A percentile compares a stretch with the other conserved stretches of the same genome.
These are phyloP conservation scores for Fusarium solani-melongenae DNA, from an alignment of 2,329 filamentous ascomycete species.

Conservation along the genomic window DNA sequence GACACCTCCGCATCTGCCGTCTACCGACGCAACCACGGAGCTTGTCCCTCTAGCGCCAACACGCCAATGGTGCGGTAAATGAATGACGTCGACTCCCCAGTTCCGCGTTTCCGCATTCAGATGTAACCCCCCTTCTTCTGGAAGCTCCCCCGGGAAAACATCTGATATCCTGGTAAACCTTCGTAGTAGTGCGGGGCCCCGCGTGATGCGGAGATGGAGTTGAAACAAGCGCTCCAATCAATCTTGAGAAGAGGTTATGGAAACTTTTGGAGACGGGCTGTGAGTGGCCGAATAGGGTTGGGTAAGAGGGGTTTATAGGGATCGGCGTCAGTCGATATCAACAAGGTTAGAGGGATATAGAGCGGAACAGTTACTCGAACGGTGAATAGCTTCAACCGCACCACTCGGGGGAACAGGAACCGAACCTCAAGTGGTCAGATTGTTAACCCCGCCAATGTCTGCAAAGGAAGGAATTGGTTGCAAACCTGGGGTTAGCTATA, in stretches of 20 bases:
- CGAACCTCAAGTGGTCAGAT: background rate
- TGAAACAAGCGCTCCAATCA: conserved; percentile 1
- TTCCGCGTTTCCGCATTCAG: background rate
- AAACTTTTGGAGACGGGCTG: background rate
- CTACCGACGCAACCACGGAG: background rate
- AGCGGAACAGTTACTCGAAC: background rate
- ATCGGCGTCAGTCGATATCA: background rate
- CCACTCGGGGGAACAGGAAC: background rate
- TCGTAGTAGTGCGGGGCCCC: background rate
- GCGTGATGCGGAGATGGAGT: background rate
- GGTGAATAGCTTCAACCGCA: background rate
- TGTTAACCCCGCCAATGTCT: background rate
- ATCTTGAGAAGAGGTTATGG: background rate
- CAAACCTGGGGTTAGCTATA: background rate
- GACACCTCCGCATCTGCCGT: background rate
- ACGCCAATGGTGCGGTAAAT: background rate
- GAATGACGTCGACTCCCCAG: background rate
- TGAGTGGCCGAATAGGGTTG: background rate
- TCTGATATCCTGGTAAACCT: background rate
- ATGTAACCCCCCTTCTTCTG: background rate
- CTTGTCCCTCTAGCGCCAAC: background rate
- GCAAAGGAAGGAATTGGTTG: background rate
- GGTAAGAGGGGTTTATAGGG: background rate
- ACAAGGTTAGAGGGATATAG: background rate
- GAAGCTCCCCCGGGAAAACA: background rate